These are phyloP conservation scores for Apiospora saccharicola DNA, from an alignment of 2,329 filamentous ascomycete genomes.

Conservation along the genomic window DNA sequence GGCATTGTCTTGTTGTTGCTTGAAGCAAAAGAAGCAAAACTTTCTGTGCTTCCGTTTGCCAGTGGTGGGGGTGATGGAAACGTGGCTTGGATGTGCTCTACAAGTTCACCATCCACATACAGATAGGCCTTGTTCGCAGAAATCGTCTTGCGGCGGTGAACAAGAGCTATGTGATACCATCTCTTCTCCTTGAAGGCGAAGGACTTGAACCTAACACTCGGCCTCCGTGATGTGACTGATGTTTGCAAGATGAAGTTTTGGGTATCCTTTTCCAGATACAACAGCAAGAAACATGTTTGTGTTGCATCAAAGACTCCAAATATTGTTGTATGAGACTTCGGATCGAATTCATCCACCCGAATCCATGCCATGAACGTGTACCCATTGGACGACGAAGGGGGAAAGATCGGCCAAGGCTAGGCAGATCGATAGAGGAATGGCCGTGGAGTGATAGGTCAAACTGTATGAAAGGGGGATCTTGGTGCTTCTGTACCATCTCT, in stretches of 20 bases:
- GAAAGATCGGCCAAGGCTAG: constrained; percentile 83
- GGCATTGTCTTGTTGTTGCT: constrained; percentile 66
- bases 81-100: constrained; percentile 87
- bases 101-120: constrained; percentile 92
- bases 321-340: constrained; percentile 86
- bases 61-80: constrained; percentile 82
- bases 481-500: constrained; percentile 75
- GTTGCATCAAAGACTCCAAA: constrained; percentile 94
- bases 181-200: constrained; percentile 75
- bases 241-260: constrained; percentile 96
- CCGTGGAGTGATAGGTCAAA: constrained; percentile 92
- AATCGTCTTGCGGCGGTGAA: constrained; percentile 81
- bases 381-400: constrained; percentile 78
- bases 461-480: constrained; percentile 84
- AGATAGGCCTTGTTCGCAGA: constrained; percentile 82
- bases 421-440: constrained; percentile 88
- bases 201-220: constrained; percentile 93
- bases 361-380: constrained; percentile 94
- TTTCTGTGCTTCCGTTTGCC: constrained; percentile 68
- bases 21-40: constrained; percentile 73
- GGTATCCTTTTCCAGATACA: constrained; percentile 93
- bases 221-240: constrained; percentile 83
- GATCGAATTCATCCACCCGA: constrained; percentile 85
- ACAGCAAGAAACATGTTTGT: constrained; percentile 91
- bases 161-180: constrained; percentile 95